Percentiles rank a stretch among this genome's conserved stretches.
phyloP scores from a whole-genome alignment of 2,329 filamentous ascomycete species.

The Cordyceps fumosorosea region DNA sequence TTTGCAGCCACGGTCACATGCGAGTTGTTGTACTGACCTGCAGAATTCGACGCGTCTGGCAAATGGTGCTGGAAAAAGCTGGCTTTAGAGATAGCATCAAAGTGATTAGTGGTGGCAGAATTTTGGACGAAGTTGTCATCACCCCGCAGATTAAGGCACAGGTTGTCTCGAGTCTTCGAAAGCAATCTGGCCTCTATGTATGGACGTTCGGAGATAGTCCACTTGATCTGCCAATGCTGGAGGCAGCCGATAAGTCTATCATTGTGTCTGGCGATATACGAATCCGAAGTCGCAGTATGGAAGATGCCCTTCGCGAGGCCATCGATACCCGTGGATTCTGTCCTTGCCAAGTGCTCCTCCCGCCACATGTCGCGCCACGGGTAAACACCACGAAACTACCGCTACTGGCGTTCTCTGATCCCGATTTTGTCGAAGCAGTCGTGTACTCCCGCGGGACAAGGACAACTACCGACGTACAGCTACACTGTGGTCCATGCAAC shows the following conservation, averaged over 20 bases:
- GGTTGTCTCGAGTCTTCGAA: slow-evolving; percentile 36
- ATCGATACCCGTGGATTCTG: slow-evolving; percentile 34
- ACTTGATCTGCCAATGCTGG: slow-evolving; percentile 52
- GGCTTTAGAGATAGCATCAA: slow-evolving; percentile 35
- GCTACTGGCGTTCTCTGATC: background rate
- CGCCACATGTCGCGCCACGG: slow-evolving; percentile 30
- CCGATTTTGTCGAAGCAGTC: background rate
- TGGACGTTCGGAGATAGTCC: slow-evolving; percentile 56
- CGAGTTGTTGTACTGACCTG: slow-evolving; percentile 47
- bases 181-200: slow-evolving; percentile 35
- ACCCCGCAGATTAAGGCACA: slow-evolving; percentile 42
- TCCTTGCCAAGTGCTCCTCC: slow-evolving; percentile 42
- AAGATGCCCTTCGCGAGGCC: slow-evolving; percentile 33
- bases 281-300: slow-evolving; percentile 46
- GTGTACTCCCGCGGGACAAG: background rate
- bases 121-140: slow-evolving; percentile 43
- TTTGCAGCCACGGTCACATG: slow-evolving; percentile 29
- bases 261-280: slow-evolving; percentile 46
- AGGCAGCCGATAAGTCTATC: slow-evolving; percentile 43
- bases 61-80: slow-evolving; percentile 40
- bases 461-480: background rate
- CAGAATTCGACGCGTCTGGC: slow-evolving; percentile 48
- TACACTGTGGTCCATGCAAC: slow-evolving; percentile 32
- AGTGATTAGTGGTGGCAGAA: slow-evolving; percentile 46
- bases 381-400: slow-evolving; percentile 39